A percentile compares a stretch with the other conserved stretches of the same genome.
Conservation (phyloP, 2,329 filamentous ascomycete genomes). For the Fusarium torreyae region DNA sequence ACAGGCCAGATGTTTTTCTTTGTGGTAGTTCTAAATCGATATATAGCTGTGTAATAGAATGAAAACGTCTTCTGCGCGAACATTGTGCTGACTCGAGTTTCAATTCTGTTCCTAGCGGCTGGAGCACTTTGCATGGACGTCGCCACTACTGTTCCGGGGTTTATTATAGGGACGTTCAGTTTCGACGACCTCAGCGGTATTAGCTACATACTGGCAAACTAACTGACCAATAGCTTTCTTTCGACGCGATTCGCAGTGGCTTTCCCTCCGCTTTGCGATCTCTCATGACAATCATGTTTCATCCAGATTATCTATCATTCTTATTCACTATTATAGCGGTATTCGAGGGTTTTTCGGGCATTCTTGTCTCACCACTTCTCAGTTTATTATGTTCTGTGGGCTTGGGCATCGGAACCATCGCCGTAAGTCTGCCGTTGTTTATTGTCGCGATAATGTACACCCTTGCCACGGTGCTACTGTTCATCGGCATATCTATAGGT, state of each 20-base stretch:
- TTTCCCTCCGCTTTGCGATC: conserved; percentile 5
- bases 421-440: conserved; percentile 5
- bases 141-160: neutral
- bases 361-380: neutral
- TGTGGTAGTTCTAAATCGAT: neutral
- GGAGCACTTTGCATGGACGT: conserved; percentile 3
- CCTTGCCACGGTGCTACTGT: neutral
- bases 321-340: conserved; percentile 11
- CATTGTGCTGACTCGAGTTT: neutral
- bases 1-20: conserved; percentile 2
- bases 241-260: neutral
- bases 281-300: conserved; percentile 8
- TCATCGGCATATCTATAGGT: neutral
- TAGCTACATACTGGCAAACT: neutral
- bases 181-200: too few relatives aligned
- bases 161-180: neutral
- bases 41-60: neutral
- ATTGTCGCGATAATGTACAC: neutral
- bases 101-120: neutral
- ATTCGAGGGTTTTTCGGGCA: neutral
- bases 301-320: conserved; percentile 3
- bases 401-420: neutral
- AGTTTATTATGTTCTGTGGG: neutral
- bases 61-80: conserved; percentile 2
- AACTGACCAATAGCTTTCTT: neutral